These are phyloP conservation scores for Anthoceros angustus DNA, from an alignment of 225 moss, liverwort and hornwort species.

Conservation along the genomic window DNA sequence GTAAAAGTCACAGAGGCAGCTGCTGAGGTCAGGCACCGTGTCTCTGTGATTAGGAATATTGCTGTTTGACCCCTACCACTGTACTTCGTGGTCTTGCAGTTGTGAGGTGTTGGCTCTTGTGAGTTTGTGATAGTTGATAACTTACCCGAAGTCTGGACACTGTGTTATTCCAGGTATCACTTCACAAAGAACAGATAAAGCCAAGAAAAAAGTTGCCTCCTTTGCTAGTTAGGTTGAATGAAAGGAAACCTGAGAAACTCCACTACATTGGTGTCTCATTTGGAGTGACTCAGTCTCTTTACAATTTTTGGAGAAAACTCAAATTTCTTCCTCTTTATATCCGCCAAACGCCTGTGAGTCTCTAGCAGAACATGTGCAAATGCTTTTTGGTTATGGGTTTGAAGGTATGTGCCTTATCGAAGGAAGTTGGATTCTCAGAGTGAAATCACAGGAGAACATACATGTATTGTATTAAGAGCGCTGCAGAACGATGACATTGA, in stretches of 20 bases:
- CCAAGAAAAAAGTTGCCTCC: conserved; percentile 73
- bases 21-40: conserved; percentile 25
- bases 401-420: neutral
- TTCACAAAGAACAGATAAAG: conserved; percentile 64
- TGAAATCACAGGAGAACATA: conserved; percentile 89
- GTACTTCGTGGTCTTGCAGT: neutral
- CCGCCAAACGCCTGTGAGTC: conserved; percentile 71
- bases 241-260: conserved; percentile 76
- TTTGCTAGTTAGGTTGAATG: conserved; percentile 58
- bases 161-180: conserved; percentile 32
- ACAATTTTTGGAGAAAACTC: conserved; percentile 87
- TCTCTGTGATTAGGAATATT: neutral
- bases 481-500: conserved; percentile 75
- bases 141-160: neutral
- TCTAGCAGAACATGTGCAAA: neutral
- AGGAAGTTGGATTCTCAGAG: conserved; percentile 27
- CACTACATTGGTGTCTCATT: conserved; percentile 93
- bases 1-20: conserved; percentile 48
- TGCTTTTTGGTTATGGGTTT: neutral
- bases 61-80: neutral
- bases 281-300: conserved; percentile 71
- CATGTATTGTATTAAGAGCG: conserved; percentile 60
- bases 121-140: neutral
- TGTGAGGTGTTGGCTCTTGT: neutral
- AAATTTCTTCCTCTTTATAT: conserved; percentile 78